Conservation (phyloP, 305 asterid genomes). For the Fraxinus xanthoxyloides region DNA sequence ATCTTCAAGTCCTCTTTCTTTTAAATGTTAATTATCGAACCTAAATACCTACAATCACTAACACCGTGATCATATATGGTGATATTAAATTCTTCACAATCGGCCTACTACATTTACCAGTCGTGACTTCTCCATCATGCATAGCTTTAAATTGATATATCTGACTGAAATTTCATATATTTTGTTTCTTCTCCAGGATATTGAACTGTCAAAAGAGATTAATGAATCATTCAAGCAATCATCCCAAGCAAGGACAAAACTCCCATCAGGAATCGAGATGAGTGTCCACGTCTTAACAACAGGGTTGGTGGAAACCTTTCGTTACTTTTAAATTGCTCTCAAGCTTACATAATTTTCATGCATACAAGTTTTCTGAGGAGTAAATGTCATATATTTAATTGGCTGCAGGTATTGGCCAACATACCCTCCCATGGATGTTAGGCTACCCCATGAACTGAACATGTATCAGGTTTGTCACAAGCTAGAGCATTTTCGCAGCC, state of each 20-base stretch:
- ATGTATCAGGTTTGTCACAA: slow-evolving; percentile 78
- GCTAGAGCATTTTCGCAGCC: neutral
- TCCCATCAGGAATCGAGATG: slow-evolving; percentile 98
- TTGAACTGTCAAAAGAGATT: slow-evolving; percentile 91
- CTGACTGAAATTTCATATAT: neutral
- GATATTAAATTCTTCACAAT: neutral
- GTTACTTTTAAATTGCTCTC: neutral
- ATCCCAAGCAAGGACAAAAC: slow-evolving; percentile 96
- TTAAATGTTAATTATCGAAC: neutral
- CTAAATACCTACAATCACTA: neutral
- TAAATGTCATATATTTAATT: slow-evolving; percentile 13
- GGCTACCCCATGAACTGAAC: slow-evolving; percentile 93
- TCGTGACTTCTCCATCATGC: neutral
- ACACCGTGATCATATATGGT: neutral
- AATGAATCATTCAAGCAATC: slow-evolving; percentile 99
- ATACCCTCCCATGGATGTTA: slow-evolving; percentile 97
- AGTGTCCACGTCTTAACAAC: slow-evolving; percentile 98
- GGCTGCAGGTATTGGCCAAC: slow-evolving; percentile 96
- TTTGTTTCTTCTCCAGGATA: slow-evolving; percentile 33
- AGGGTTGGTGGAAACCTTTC: slow-evolving; percentile 48
- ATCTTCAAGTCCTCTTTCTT: neutral
- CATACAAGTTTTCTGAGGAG: neutral
- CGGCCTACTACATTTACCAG: neutral
- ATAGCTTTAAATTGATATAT: neutral
- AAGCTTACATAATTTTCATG: neutral